These are phyloP conservation scores for Aureobasidium sp. DNA, from an alignment of 2,329 filamentous ascomycete species.

Conservation along the genomic window DNA sequence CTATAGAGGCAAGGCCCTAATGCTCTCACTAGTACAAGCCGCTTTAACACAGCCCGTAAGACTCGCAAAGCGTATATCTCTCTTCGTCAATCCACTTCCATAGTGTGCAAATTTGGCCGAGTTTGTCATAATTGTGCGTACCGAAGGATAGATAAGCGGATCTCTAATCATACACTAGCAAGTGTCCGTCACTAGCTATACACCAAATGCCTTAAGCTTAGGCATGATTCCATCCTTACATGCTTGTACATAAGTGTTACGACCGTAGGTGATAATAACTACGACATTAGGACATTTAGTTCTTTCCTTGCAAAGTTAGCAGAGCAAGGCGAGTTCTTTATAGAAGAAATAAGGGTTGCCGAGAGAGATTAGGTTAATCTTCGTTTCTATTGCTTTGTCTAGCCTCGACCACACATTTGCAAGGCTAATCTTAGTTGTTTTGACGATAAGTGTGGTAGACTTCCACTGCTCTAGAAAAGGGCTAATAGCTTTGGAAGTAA, in stretches of 20 bases:
- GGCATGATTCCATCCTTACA: slow-evolving; percentile 26
- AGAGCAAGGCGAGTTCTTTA: slow-evolving; percentile 31
- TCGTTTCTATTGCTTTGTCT: slow-evolving; percentile 15
- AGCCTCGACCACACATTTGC: slow-evolving; percentile 13
- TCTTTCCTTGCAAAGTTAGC: slow-evolving; percentile 25
- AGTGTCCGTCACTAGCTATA: slow-evolving; percentile 37
- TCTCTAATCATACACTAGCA: slow-evolving; percentile 44
- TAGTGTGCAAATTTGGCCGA: slow-evolving; percentile 45
- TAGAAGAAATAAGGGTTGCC: slow-evolving; percentile 42
- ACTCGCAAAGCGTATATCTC: slow-evolving; percentile 24
- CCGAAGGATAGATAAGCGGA: slow-evolving; percentile 29
- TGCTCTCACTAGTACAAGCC: slow-evolving; percentile 17
- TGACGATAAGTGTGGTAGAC: background rate
- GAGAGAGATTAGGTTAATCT: slow-evolving; percentile 36
- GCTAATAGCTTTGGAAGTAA: slow-evolving; percentile 34
- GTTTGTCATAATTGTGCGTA: slow-evolving; percentile 37
- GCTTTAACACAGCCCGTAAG: slow-evolving; percentile 22
- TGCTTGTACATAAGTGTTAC: slow-evolving; percentile 21
- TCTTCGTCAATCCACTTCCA: slow-evolving; percentile 23
- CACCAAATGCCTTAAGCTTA: slow-evolving; percentile 33
- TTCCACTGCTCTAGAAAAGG: background rate
- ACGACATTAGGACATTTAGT: slow-evolving; percentile 18
- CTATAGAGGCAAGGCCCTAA: background rate
- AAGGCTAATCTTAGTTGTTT: background rate
- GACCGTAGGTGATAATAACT: slow-evolving; percentile 18